Evolutionary conservation across 164 flowering plant genomes (phyloP).

Genomic region (Saururus chinensis): DNA sequence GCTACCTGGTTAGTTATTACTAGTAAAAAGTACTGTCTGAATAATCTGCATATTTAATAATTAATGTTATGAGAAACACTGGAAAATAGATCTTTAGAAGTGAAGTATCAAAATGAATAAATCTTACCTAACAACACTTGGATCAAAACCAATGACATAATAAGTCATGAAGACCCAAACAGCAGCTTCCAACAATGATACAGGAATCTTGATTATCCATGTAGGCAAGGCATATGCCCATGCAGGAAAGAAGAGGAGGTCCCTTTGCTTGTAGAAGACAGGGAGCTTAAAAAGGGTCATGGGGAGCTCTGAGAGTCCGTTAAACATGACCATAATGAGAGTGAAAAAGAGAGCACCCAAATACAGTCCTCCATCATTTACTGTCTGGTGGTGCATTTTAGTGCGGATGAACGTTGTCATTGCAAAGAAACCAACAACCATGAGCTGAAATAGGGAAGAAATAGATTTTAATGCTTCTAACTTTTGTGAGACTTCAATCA

Average conservation of each 20-base stretch:
- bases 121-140: constrained; percentile 34
- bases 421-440: no score
- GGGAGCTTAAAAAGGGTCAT: constrained; percentile 43
- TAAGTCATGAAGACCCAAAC: constrained; percentile 44
- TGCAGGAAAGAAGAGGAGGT: no score
- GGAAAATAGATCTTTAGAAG: neutral
- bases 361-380: constrained; percentile 24
- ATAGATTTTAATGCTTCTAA: no score
- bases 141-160: constrained; percentile 47
- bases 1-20: constrained; percentile 37
- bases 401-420: constrained; percentile 15
- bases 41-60: constrained; percentile 22
- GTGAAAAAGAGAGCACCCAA: constrained; percentile 36
- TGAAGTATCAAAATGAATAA: neutral
- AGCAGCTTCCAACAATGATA: constrained; percentile 35
- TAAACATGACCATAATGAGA: constrained; percentile 27
- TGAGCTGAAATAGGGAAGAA: no score
- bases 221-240: constrained; percentile 52
- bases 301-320: constrained; percentile 34
- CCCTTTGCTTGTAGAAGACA: constrained; percentile 47
- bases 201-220: constrained; percentile 41
- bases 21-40: constrained; percentile 35
- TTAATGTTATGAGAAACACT: neutral
- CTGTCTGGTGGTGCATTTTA: constrained; percentile 17
- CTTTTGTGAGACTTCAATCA: no score